Conservation (phyloP, 768 basidiomycete genomes). For the Boletus subparvulus region DNA sequence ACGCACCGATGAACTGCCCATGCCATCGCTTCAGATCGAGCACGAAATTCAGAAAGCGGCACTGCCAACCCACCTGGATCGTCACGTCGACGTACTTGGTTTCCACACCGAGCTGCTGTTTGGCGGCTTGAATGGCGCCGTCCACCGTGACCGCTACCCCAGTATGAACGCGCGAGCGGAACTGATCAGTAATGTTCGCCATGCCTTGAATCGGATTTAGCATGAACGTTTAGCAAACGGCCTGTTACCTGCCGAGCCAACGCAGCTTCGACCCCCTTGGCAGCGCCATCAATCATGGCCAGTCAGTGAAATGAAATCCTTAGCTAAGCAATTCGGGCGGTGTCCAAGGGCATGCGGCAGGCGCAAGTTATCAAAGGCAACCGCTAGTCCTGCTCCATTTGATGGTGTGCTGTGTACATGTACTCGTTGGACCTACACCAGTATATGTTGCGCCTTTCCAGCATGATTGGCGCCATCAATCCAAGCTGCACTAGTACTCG, state of each 20-base stretch:
- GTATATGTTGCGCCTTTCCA: too few relatives aligned
- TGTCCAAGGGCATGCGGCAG: neutral
- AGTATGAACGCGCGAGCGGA: constrained; percentile 3
- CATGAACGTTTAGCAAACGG: constrained; percentile 3
- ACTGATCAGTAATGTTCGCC: constrained; percentile 11
- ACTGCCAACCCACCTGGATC: constrained; percentile 45
- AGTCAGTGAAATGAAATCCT: neutral
- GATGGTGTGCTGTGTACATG: too few relatives aligned
- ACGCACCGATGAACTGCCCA: constrained; percentile 66
- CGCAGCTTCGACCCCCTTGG: neutral
- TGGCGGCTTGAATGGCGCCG: constrained; percentile 31
- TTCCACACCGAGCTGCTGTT: constrained; percentile 33
- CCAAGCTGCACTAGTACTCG: too few relatives aligned
- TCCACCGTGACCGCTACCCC: constrained; percentile 22
- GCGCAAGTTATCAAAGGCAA: neutral
- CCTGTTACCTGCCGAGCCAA: neutral
- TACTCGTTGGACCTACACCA: too few relatives aligned
- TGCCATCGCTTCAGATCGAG: constrained; percentile 2
- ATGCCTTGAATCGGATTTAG: constrained; percentile 11
- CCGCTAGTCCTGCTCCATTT: too few relatives aligned
- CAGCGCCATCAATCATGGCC: neutral
- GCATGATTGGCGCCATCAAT: too few relatives aligned
- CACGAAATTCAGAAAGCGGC: neutral
- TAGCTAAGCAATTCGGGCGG: constrained; percentile 1
- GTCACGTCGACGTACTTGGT: constrained; percentile 56